Base-by-base conservation (phyloP, 495 filamentous ascomycete species). In the Penicillium ochrochloron region DNA sequence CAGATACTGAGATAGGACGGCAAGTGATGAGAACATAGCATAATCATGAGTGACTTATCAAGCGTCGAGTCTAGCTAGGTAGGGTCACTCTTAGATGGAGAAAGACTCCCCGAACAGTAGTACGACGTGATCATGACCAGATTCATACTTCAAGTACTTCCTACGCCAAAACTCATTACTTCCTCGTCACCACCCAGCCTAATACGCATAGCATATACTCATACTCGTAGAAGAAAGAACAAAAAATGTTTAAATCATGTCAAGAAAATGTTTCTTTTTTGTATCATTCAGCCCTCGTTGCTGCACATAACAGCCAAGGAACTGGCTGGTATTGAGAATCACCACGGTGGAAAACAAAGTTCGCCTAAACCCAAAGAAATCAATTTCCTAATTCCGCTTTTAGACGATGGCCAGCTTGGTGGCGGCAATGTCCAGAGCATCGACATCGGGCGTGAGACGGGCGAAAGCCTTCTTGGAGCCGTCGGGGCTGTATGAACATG, bases 331-430 rank as follows among this genome's bases (percentile, higher is more conserved):
- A 77, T 80, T 76, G 73, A 75, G 75, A 70, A 76, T 75, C 77
- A 77, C 78, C 76, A 69, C 74, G 72, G 71, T 72, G 75, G 73
- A 78, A 77, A 77, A 73, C 76, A 77, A 73, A 71, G 65, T 75
- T 76, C 74, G 69, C 74, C 77, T 68, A 76, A 72, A 76, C 76
- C 79, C 73, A 76, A 75, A 75, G 60, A 75, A 75, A 76, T 75
- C 59, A 60, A 70, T 71, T 71, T 57, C 58, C 56, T 51, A 37
- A 37, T 35, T 8, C 34, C 70, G 62, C 56, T 63, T 72, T 87
- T 96, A 98, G 73, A 99, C 95, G 79, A 99, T 97, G 62, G 91
- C 88, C 63, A 99, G 88, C 88, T 98, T 99, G 76, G 96, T 97
- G 67, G 96, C 95, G 70, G 95, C 95, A 84, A 99, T 97, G 83